Evolutionary conservation across 495 filamentous ascomycete species (phyloP).

Genomic region (Neurospora sp.): DNA sequence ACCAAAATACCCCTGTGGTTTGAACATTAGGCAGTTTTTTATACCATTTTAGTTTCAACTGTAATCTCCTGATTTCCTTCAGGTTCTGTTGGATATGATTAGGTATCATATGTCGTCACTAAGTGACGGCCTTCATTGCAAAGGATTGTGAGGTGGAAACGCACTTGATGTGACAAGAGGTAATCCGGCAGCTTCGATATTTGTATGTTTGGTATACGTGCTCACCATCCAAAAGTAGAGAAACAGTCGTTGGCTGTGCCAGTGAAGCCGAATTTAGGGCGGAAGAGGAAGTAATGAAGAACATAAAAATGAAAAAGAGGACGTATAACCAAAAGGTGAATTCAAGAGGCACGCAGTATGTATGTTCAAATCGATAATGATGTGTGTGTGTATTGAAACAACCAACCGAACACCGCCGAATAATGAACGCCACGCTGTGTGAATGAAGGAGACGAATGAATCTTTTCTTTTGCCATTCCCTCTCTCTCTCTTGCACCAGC

Average conservation of each 20-base stretch:
- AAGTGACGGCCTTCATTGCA: no score
- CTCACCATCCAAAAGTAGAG: no score
- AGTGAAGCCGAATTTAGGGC: no score
- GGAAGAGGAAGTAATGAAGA: no score
- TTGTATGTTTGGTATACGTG: no score
- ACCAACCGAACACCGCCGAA: neutral
- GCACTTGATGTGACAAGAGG: no score
- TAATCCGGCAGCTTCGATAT: no score
- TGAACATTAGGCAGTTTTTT: neutral
- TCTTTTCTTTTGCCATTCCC: neutral
- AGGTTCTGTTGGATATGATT: no score
- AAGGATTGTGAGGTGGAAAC: no score
- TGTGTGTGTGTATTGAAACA: neutral
- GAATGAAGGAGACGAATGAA: neutral
- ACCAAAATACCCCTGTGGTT: neutral
- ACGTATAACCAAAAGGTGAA: neutral
- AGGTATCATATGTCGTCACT: neutral
- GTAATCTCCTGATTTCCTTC: neutral
- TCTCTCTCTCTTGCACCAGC: neutral
- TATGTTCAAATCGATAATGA: neutral
- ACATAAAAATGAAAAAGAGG: neutral
- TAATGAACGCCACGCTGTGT: neutral
- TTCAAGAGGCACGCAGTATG: neutral
- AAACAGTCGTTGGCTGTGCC: no score
- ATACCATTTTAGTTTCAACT: neutral